Conservation (phyloP, 129 eudicot species). For the Calendula officinalis region DNA sequence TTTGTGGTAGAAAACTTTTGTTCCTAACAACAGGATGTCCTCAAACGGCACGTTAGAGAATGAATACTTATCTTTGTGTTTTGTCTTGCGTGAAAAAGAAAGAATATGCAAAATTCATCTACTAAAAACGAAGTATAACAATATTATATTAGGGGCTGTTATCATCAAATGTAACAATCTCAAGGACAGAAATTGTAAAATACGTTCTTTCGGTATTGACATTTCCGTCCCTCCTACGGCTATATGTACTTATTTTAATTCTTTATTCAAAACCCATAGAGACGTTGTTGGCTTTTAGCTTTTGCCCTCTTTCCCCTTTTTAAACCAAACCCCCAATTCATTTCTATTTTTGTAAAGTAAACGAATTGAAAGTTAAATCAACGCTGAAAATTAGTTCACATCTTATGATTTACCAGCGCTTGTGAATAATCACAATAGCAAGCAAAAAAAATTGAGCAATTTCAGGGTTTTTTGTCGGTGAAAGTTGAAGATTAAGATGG, state of each 20-base stretch:
- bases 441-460: background rate
- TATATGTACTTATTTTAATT: conserved; percentile 16
- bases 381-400: background rate
- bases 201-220: conserved; percentile 25
- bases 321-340: conserved; percentile 26
- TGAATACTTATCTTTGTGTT: background rate
- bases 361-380: background rate
- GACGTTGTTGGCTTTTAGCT: conserved; percentile 43
- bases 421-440: conserved; percentile 14
- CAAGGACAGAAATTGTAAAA: conserved; percentile 12
- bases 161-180: conserved; percentile 1
- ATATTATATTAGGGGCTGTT: conserved; percentile 1
- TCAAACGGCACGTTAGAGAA: conserved; percentile 6
- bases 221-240: conserved; percentile 56
- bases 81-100: conserved; percentile 6
- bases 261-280: conserved; percentile 31
- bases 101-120: background rate
- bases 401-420: conserved; percentile 7
- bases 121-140: background rate
- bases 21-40: background rate
- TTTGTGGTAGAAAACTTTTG: too few species aligned
- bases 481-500: conserved; percentile 24
- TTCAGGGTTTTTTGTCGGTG: background rate
- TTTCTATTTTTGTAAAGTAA: background rate
- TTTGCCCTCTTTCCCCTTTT: conserved; percentile 26